Conservation (phyloP, 106 monocot species). For the Allium sativum region DNA sequence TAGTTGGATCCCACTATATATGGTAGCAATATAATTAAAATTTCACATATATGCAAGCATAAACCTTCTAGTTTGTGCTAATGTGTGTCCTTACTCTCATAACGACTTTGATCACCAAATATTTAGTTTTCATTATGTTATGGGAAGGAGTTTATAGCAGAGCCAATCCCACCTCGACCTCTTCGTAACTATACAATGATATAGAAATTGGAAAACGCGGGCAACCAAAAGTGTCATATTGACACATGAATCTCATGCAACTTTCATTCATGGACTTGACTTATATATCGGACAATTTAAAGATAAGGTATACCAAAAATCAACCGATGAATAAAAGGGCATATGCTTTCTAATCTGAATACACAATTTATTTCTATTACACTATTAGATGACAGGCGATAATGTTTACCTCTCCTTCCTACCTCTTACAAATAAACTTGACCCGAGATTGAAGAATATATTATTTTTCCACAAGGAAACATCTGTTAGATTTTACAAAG, state of each 20-base stretch:
- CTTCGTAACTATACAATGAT: slow-evolving; percentile 80
- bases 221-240: slow-evolving; percentile 77
- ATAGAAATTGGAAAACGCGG: slow-evolving; percentile 95
- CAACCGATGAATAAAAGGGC: too few relatives aligned
- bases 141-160: slow-evolving; percentile 53
- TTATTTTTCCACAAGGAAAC: slow-evolving; percentile 89
- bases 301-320: slow-evolving; percentile 50
- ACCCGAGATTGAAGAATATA: slow-evolving; percentile 80
- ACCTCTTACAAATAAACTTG: slow-evolving; percentile 88
- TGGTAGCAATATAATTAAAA: too few relatives aligned
- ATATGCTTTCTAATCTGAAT: background rate
- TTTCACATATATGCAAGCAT: too few relatives aligned
- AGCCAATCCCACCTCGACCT: slow-evolving; percentile 46
- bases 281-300: slow-evolving; percentile 70
- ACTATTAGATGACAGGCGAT: slow-evolving; percentile 70
- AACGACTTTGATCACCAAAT: too few relatives aligned
- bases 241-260: slow-evolving; percentile 68
- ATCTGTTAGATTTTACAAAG: slow-evolving; percentile 87
- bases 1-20: too few relatives aligned
- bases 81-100: too few relatives aligned
- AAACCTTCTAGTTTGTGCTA: too few relatives aligned
- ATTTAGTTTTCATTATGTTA: slow-evolving; percentile 1
- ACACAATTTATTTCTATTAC: background rate
- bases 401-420: slow-evolving; percentile 91
- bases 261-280: slow-evolving; percentile 48